Percentiles rank a stretch among this genome's conserved stretches.
Evolutionary conservation across 78 protist species (phyloP).

Genomic region (Ministeria vibrans): DNA sequence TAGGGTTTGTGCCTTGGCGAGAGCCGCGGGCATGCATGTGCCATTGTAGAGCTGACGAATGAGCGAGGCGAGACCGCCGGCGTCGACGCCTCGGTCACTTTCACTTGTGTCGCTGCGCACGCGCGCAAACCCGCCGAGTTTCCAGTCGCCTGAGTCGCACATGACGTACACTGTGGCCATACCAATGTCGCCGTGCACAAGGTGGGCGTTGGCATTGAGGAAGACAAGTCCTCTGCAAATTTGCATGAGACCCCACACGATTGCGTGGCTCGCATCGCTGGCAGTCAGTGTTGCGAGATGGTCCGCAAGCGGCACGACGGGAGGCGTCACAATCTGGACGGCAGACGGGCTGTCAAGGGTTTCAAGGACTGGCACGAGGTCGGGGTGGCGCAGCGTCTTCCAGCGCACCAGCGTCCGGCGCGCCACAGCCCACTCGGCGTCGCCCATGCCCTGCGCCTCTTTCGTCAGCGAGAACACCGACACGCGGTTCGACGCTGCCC

Average conservation of each 20-base stretch:
- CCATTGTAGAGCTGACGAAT: background rate
- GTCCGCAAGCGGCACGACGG: background rate
- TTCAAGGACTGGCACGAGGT: slow-evolving; percentile 7
- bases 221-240: background rate
- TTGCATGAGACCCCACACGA: slow-evolving; percentile 9
- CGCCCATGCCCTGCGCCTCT: too few species aligned
- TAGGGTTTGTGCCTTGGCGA: background rate
- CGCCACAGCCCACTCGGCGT: too few species aligned
- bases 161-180: background rate
- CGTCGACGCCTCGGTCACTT: background rate
- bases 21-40: background rate
- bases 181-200: slow-evolving; percentile 18
- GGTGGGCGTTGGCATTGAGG: slow-evolving; percentile 8
- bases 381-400: slow-evolving; percentile 3
- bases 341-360: slow-evolving; percentile 1
- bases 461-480: too few species aligned
- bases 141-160: slow-evolving; percentile 25
- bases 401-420: too few species aligned
- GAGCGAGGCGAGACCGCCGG: background rate
- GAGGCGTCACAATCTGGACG: slow-evolving; percentile 13
- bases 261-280: background rate
- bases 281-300: background rate
- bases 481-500: too few species aligned
- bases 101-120: background rate
- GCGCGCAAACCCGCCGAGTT: slow-evolving; percentile 19